phyloP scores from a whole-genome alignment of 176 grass and related monocot species.

The Aegilops bicornis region DNA sequence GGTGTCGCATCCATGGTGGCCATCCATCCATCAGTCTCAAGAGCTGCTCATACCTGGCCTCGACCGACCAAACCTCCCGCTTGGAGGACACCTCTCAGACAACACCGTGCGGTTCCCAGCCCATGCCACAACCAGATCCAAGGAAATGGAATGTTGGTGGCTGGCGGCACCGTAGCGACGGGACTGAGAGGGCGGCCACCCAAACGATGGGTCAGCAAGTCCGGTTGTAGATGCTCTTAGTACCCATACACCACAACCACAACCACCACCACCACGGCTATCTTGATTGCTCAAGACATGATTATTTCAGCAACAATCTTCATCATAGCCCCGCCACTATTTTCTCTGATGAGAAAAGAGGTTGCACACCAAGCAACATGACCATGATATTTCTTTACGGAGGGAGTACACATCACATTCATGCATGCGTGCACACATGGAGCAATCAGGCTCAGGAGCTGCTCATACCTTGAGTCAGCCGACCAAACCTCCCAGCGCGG shows the following conservation, averaged over 20 bases:
- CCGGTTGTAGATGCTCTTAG: background rate
- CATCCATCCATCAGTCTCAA: background rate
- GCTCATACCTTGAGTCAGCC: background rate
- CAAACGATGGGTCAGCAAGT: background rate
- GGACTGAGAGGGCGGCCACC: background rate
- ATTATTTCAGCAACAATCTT: background rate
- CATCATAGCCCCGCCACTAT: slow-evolving; percentile 4
- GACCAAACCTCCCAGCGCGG: background rate
- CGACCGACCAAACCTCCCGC: too few relatives aligned
- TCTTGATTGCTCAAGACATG: slow-evolving; percentile 17
- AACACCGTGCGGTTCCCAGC: slow-evolving; percentile 18
- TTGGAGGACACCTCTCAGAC: background rate
- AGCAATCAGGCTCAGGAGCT: background rate
- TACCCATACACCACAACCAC: background rate
- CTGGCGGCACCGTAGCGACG: slow-evolving; percentile 15
- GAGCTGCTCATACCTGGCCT: too few relatives aligned
- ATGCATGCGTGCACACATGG: background rate
- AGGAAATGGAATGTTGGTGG: background rate
- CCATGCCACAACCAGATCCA: background rate
- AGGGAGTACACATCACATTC: background rate
- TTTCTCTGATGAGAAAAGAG: background rate
- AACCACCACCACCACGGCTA: background rate
- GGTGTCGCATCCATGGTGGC: too few relatives aligned
- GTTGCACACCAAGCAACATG: background rate
- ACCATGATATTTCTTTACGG: background rate